These are phyloP conservation scores for Cryptococcus depauperatus DNA, from an alignment of 1,284 basidiomycete species.

Conservation along the genomic window DNA sequence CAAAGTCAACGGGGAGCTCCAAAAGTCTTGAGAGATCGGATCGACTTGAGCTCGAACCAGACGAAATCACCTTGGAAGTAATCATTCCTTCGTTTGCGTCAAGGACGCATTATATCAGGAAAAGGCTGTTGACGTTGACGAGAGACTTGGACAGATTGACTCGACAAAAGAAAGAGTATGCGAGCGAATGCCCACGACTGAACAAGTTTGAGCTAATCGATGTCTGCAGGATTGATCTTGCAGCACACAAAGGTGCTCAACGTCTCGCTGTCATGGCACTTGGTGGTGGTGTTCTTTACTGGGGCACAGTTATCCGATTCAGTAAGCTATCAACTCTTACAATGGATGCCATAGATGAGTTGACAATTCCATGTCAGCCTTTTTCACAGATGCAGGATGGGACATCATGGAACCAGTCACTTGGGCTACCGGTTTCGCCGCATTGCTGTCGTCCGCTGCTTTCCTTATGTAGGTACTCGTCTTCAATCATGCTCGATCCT, in stretches of 20 bases:
- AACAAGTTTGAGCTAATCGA: background rate
- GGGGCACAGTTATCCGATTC: conserved; percentile 55
- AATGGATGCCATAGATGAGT: background rate
- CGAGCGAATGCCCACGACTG: too few species aligned
- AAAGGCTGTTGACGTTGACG: conserved; percentile 49
- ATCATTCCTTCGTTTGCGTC: conserved; percentile 58
- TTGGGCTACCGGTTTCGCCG: conserved; percentile 31
- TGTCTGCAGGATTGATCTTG: conserved; percentile 50
- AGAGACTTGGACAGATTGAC: conserved; percentile 51
- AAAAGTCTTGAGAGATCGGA: background rate
- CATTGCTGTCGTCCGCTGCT: conserved; percentile 21
- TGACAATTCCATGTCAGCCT: conserved; percentile 19
- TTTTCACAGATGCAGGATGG: conserved; percentile 46
- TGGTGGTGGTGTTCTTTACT: conserved; percentile 55
- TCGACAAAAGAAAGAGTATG: conserved; percentile 37
- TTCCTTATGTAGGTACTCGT: conserved; percentile 29
- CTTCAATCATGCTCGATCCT: background rate
- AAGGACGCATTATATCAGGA: conserved; percentile 56
- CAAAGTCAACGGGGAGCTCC: conserved; percentile 1
- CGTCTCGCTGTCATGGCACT: conserved; percentile 56
- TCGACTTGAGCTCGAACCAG: too few species aligned
- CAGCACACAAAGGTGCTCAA: conserved; percentile 54
- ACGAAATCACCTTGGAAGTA: conserved; percentile 47
- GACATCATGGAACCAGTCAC: conserved; percentile 59
- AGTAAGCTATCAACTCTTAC: conserved; percentile 33